Evolutionary conservation across 306 rosid species (phyloP), one percentile per base, ranked within the genome.

Genomic region (Quercus alba): DNA sequence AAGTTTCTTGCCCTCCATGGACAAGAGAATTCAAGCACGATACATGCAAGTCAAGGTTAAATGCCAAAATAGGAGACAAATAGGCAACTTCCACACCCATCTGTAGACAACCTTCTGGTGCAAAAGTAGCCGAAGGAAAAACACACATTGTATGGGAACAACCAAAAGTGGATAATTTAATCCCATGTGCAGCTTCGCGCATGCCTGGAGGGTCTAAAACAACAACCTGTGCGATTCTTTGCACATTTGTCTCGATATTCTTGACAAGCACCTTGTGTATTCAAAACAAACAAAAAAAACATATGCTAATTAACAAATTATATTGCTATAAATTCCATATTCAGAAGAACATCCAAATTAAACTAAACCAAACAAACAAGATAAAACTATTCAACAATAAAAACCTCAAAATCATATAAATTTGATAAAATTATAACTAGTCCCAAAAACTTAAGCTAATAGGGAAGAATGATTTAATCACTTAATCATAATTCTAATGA

Each of bases 41-140:
- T 26, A 87, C 74, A 81, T 95, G 99, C 85, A 95, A 84, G 85
- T 87, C 84, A 56, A 93, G 95, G 81, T 95, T 95, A 84, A 90
- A 95, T 21, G 92, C 98, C 77, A 95, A 80, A 51, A 86, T 61
- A 41, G 98, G 98, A 78, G 98, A 95, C 67, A 95, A 1, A 83
- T 85, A 95, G 72, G 90, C 98, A 68, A 86, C 85, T 86, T 81
- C 87, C 21, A 15, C 64, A 66, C 86, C 84, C 18, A 83, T 77
- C 51, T 25, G 46, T 62, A n/a, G 21, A 7, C 64, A 80, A 13
- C 75, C 85, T 28, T 70, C 81, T 46, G 30, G 59, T 79, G 91
- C 90, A 62, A 88, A 90, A 84, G 77, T 84, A 79, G 81, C 89
- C 4, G 85, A 87, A 64, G 97, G 99, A 57, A 94, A 90, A 68